A percentile compares a stretch with the other conserved stretches of the same genome.
These are phyloP conservation scores for Rubia balearica DNA, from an alignment of 305 asterid genomes.

Conservation along the genomic window DNA sequence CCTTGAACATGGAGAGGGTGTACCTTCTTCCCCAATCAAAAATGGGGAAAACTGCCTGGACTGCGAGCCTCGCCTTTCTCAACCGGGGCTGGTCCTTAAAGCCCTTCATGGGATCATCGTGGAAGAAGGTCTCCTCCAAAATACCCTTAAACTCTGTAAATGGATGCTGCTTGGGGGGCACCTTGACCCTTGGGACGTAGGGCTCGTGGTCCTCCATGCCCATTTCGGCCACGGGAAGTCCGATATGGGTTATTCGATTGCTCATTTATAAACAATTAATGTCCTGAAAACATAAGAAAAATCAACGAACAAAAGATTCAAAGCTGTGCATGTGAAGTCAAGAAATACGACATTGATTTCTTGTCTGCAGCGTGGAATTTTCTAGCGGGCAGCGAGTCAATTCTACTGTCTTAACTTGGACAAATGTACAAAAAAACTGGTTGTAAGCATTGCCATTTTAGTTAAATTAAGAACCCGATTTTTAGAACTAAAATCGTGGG, in stretches of 20 bases:
- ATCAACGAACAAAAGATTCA: background rate
- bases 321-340: background rate
- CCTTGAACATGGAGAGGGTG: slow-evolving; percentile 47
- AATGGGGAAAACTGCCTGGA: slow-evolving; percentile 76
- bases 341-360: background rate
- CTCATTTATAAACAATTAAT: background rate
- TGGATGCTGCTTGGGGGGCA: slow-evolving; percentile 71
- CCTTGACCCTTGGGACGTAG: slow-evolving; percentile 63
- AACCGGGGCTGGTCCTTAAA: slow-evolving; percentile 69
- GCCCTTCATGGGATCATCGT: slow-evolving; percentile 75
- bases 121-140: slow-evolving; percentile 63
- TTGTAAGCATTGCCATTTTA: background rate
- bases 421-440: background rate
- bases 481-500: background rate
- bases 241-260: background rate
- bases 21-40: slow-evolving; percentile 69
- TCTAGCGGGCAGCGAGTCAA: background rate
- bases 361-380: background rate
- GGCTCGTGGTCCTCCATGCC: slow-evolving; percentile 23
- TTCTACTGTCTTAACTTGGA: background rate
- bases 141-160: slow-evolving; percentile 49
- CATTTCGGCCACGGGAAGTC: background rate
- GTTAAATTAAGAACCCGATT: background rate
- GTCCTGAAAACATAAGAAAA: background rate
- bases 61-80: slow-evolving; percentile 50